Percentiles rank a stretch among this genome's conserved stretches.
phyloP scores from a whole-genome alignment of 2,329 filamentous ascomycete genomes.

The Epichloe sp. region DNA sequence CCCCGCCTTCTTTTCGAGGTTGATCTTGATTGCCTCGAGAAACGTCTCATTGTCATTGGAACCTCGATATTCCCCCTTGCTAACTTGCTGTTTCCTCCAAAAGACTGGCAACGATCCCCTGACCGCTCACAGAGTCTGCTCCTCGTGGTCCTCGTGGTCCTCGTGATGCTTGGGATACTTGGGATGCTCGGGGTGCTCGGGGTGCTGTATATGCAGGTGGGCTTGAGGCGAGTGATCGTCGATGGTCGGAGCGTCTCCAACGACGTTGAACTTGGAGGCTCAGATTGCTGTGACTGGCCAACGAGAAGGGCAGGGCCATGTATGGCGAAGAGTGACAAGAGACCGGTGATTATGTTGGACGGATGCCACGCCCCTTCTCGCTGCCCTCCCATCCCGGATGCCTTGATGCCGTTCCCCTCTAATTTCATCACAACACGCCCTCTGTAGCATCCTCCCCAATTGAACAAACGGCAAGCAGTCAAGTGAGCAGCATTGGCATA shows the following conservation, averaged over 20 bases:
- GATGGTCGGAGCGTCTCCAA: slow-evolving; percentile 1
- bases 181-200: not conserved
- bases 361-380: not conserved
- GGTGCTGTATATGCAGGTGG: not conserved
- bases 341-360: slow-evolving; percentile 2
- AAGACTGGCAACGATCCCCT: slow-evolving; percentile 1
- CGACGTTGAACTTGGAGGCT: not conserved
- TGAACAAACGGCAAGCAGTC: too few relatives aligned
- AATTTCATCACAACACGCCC: slow-evolving; percentile 5
- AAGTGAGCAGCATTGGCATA: too few relatives aligned
- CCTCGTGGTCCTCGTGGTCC: not conserved
- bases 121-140: not conserved
- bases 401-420: not conserved
- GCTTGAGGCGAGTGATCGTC: not conserved
- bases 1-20: not conserved
- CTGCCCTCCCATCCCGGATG: not conserved
- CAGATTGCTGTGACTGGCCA: not conserved
- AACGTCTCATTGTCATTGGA: not conserved
- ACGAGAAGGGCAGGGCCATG: not conserved
- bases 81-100: not conserved
- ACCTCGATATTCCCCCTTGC: not conserved
- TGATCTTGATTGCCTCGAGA: too few relatives aligned
- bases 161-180: too few relatives aligned
- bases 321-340: not conserved
- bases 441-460: not conserved